Evolutionary conservation across 495 filamentous ascomycete genomes (phyloP).

Genomic region (Penicillium cinerascens): DNA sequence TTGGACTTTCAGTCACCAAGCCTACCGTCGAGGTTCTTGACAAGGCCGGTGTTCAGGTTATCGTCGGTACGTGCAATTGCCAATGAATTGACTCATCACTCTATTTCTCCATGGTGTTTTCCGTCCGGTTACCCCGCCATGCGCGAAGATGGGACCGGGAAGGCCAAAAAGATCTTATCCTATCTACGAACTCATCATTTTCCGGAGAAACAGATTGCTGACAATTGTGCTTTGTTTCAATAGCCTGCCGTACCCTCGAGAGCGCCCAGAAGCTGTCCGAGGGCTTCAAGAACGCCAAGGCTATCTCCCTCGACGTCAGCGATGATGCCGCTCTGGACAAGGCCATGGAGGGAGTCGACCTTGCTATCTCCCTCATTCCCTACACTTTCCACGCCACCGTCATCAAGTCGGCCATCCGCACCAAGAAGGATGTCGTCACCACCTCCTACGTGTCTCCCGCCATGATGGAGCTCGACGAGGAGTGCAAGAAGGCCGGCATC

Average conservation of each 20-base stretch:
- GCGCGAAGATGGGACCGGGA: neutral
- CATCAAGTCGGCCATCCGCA: slow-evolving; percentile 89
- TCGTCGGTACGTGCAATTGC: slow-evolving; percentile 61
- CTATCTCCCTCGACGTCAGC: slow-evolving; percentile 80
- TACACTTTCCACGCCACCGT: slow-evolving; percentile 89
- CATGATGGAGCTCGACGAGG: slow-evolving; percentile 82
- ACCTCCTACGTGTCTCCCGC: slow-evolving; percentile 92
- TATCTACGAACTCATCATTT: neutral
- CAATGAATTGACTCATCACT: neutral
- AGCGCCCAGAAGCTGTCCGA: slow-evolving; percentile 68
- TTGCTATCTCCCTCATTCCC: slow-evolving; percentile 82
- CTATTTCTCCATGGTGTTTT: neutral
- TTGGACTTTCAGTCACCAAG: slow-evolving; percentile 51
- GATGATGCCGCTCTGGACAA: slow-evolving; percentile 71
- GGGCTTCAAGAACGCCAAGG: slow-evolving; percentile 64
- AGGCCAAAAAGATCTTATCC: neutral
- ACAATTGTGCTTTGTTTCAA: neutral
- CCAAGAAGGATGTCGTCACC: slow-evolving; percentile 94
- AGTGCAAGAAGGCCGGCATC: slow-evolving; percentile 87
- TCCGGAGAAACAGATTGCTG: slow-evolving; percentile 1
- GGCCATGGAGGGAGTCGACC: slow-evolving; percentile 64
- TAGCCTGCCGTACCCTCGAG: slow-evolving; percentile 83
- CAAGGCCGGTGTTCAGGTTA: slow-evolving; percentile 73
- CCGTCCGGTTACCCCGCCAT: slow-evolving; percentile 9
- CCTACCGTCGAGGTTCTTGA: slow-evolving; percentile 76